phyloP scores from a whole-genome alignment of 257 asterid genomes.

The Solanum sitiens region DNA sequence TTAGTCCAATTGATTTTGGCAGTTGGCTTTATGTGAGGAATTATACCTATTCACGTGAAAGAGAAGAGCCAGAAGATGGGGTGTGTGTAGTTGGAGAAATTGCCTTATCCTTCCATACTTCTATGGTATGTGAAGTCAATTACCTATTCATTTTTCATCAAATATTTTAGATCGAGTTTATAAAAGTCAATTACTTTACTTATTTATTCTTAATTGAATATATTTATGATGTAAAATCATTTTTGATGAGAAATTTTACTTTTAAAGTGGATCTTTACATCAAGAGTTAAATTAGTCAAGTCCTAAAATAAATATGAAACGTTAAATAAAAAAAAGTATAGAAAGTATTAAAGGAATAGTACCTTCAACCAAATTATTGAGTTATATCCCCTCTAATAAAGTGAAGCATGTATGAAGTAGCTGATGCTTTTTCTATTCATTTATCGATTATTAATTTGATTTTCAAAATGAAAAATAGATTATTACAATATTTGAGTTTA shows the following conservation, averaged over 20 bases:
- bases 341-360: too few species aligned
- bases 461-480: neutral
- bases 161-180: neutral
- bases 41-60: neutral
- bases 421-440: neutral
- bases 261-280: too few species aligned
- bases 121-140: neutral
- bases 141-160: neutral
- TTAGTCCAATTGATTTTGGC: neutral
- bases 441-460: too few species aligned
- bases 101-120: neutral
- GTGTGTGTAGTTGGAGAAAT: neutral
- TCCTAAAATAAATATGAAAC: too few species aligned
- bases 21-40: neutral
- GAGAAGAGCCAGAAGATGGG: neutral
- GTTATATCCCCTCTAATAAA: neutral
- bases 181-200: fast-evolving
- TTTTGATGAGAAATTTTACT: too few species aligned
- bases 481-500: neutral
- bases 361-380: neutral
- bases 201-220: neutral
- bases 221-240: fast-evolving
- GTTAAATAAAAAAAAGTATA: neutral
- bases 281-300: neutral
- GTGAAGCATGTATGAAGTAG: neutral